phyloP scores from a whole-genome alignment of 2,329 filamentous ascomycete genomes.

The Ascochyta lentis region DNA sequence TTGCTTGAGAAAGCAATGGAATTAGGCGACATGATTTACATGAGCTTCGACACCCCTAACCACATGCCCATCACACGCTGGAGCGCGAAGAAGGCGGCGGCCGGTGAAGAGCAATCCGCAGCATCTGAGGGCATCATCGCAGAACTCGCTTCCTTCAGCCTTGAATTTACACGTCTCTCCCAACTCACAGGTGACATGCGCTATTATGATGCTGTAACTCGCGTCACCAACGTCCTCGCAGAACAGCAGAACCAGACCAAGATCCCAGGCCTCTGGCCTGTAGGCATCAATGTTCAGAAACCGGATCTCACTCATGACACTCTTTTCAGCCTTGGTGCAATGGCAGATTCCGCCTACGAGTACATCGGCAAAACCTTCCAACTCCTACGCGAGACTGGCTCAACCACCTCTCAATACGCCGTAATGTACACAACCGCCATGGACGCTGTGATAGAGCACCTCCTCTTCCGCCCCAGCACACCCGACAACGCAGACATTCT shows the following conservation, averaged over 20 bases:
- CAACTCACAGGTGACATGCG: conserved; percentile 53
- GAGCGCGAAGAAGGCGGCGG: conserved; percentile 24
- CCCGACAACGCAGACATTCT: conserved; percentile 54
- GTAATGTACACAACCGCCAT: conserved; percentile 62
- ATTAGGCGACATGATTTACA: conserved; percentile 67
- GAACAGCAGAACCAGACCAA: conserved; percentile 49
- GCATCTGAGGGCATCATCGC: conserved; percentile 48
- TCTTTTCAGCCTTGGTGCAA: conserved; percentile 46
- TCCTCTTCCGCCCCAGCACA: conserved; percentile 57
- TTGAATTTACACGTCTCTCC: conserved; percentile 54
- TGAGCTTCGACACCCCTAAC: conserved; percentile 70
- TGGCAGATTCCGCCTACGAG: conserved; percentile 42
- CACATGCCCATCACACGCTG: conserved; percentile 62
- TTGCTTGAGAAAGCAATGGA: conserved; percentile 66
- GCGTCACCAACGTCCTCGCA: conserved; percentile 49
- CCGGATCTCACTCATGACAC: conserved; percentile 45
- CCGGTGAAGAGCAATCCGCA: conserved; percentile 42
- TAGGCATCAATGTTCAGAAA: conserved; percentile 26
- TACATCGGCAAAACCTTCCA: conserved; percentile 47
- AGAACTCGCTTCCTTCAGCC: conserved; percentile 52
- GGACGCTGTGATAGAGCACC: conserved; percentile 49
- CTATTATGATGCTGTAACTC: conserved; percentile 53
- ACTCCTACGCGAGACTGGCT: conserved; percentile 24
- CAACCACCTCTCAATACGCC: conserved; percentile 49
- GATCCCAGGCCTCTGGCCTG: conserved; percentile 54